These are phyloP conservation scores for Bipolaris zeicola DNA, from an alignment of 2,329 filamentous ascomycete genomes.

Conservation along the genomic window DNA sequence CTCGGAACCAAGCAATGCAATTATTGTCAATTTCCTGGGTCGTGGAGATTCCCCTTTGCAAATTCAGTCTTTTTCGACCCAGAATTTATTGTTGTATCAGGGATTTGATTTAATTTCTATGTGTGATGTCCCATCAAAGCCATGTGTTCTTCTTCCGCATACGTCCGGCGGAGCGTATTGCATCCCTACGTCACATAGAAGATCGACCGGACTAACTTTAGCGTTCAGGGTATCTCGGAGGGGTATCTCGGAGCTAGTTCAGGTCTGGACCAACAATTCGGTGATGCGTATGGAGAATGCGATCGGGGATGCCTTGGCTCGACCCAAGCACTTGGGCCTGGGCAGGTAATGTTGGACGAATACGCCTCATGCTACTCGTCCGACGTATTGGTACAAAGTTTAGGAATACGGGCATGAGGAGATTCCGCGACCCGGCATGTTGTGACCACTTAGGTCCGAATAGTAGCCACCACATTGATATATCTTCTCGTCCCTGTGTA, in stretches of 20 bases:
- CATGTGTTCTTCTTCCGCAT: background rate
- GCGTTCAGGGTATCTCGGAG: background rate
- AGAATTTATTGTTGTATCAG: no score
- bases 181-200: conserved; percentile 1
- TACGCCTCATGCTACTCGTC: conserved; percentile 2
- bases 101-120: background rate
- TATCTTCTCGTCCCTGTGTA: background rate
- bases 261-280: conserved; percentile 5
- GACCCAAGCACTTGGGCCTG: background rate
- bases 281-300: background rate
- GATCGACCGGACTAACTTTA: conserved; percentile 3
- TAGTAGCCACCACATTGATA: conserved; percentile 1
- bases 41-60: background rate
- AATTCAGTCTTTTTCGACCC: no score
- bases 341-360: background rate
- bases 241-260: background rate
- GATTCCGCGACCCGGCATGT: conserved; percentile 6
- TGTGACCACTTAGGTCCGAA: conserved; percentile 6
- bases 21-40: background rate
- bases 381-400: background rate
- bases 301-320: background rate
- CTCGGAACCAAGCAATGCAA: background rate
- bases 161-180: background rate
- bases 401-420: conserved; percentile 3
- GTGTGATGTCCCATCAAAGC: background rate